These are phyloP conservation scores for Apium graveolens DNA, from an alignment of 129 eudicot genomes.

Conservation along the genomic window DNA sequence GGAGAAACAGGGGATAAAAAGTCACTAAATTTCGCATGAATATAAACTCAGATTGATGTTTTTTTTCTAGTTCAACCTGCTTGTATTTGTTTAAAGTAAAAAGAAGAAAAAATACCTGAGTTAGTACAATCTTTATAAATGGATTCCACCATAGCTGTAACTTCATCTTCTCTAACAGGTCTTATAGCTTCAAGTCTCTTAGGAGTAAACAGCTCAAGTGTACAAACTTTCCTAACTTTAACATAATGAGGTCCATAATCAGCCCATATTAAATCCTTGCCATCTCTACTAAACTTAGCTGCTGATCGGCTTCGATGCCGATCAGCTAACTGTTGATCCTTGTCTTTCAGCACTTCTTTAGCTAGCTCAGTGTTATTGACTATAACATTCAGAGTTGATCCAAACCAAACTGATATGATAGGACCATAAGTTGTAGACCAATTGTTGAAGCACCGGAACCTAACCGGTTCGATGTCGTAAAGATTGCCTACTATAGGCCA, in stretches of 20 bases:
- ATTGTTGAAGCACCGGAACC: not conserved
- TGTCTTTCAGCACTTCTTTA: slow-evolving; percentile 8
- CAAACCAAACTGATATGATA: slow-evolving; percentile 7
- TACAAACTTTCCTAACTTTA: slow-evolving; percentile 10
- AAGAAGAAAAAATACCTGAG: not conserved
- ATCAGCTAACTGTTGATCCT: slow-evolving; percentile 8
- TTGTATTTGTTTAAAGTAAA: not conserved
- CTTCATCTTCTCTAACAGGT: slow-evolving; percentile 12
- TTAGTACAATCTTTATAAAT: slow-evolving; percentile 6
- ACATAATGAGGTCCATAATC: slow-evolving; percentile 14
- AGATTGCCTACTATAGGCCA: slow-evolving; percentile 7
- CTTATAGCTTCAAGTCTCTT: slow-evolving; percentile 12
- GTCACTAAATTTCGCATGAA: too few relatives aligned
- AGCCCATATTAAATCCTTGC: slow-evolving; percentile 9
- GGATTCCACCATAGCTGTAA: slow-evolving; percentile 9
- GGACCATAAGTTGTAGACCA: slow-evolving; percentile 5
- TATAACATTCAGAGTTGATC: slow-evolving; percentile 8
- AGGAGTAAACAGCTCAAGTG: slow-evolving; percentile 5
- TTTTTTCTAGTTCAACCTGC: not conserved
- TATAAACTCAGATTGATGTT: too few relatives aligned
- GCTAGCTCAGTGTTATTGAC: not conserved
- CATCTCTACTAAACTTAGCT: slow-evolving; percentile 8
- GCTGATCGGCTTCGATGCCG: slow-evolving; percentile 12
- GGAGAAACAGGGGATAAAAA: too few relatives aligned
- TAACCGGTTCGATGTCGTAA: slow-evolving; percentile 10